These are phyloP conservation scores for Vicia faba DNA, from an alignment of 306 rosid genomes.

Conservation along the genomic window DNA sequence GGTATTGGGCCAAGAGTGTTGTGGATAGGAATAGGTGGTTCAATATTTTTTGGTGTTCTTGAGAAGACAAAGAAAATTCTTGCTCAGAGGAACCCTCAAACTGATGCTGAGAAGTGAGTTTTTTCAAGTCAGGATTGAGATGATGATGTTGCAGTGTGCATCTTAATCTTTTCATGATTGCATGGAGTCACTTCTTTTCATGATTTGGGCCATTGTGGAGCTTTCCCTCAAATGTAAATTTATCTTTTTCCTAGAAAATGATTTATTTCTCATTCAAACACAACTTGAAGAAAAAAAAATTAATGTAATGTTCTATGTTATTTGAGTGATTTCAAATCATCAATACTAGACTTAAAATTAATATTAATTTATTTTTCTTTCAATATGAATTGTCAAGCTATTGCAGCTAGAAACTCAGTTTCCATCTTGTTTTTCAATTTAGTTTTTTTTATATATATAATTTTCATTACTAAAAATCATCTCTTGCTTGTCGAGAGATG, in stretches of 20 bases:
- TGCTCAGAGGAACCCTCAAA: slow-evolving; percentile 43
- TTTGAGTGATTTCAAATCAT: too few relatives aligned
- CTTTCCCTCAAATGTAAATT: background rate
- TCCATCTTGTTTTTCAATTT: too few relatives aligned
- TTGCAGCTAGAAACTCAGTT: too few relatives aligned
- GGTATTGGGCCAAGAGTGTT: slow-evolving; percentile 74
- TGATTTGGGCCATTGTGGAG: background rate
- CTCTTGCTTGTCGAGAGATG: too few relatives aligned
- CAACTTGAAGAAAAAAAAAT: background rate
- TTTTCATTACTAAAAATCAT: too few relatives aligned
- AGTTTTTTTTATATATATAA: too few relatives aligned
- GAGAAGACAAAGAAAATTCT: slow-evolving; percentile 75
- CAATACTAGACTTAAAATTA: too few relatives aligned
- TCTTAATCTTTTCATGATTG: slow-evolving; percentile 8
- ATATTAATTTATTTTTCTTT: too few relatives aligned
- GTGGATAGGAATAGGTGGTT: slow-evolving; percentile 88
- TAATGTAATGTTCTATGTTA: too few relatives aligned
- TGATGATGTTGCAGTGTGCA: slow-evolving; percentile 7
- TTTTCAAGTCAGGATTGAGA: slow-evolving; percentile 19
- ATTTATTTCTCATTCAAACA: slow-evolving; percentile 14
- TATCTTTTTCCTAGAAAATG: background rate
- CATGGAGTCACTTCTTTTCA: slow-evolving; percentile 18
- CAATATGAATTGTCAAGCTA: too few relatives aligned
- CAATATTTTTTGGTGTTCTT: slow-evolving; percentile 74
- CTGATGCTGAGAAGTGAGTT: slow-evolving; percentile 32